Conservation (phyloP, 495 filamentous ascomycete genomes). For the Hamigera avellanea region DNA sequence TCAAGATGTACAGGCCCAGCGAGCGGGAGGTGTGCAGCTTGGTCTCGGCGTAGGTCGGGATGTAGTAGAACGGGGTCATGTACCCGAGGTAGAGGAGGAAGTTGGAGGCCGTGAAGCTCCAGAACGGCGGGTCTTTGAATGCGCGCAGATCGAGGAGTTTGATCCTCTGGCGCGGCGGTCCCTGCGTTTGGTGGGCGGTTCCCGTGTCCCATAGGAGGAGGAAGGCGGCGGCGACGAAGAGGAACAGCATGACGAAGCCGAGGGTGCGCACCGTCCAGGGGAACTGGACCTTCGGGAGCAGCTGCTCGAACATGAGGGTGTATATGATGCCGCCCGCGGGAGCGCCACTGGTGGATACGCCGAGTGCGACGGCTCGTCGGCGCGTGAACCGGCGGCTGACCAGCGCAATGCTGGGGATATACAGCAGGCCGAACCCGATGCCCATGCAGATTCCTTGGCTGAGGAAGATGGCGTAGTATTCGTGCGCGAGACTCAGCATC, state of each 20-base stretch:
- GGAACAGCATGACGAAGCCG: slow-evolving; percentile 36
- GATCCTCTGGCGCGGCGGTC: too few species aligned
- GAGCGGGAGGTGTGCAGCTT: slow-evolving; percentile 26
- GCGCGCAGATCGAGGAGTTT: slow-evolving; percentile 12
- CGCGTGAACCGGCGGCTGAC: slow-evolving; percentile 25
- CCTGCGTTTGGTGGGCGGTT: too few species aligned
- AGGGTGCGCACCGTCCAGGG: slow-evolving; percentile 38
- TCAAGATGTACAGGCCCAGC: slow-evolving; percentile 35
- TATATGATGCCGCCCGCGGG: slow-evolving; percentile 40
- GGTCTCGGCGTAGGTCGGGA: slow-evolving; percentile 40
- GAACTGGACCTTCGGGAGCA: slow-evolving; percentile 34
- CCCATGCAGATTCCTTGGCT: slow-evolving; percentile 26
- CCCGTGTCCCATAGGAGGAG: slow-evolving; percentile 14
- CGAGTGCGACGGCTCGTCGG: slow-evolving; percentile 29
- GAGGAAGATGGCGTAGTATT: slow-evolving; percentile 23
- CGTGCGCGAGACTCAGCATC: slow-evolving; percentile 22
- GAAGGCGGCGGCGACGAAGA: slow-evolving; percentile 25
- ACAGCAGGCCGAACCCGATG: slow-evolving; percentile 24
- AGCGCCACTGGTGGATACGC: slow-evolving; percentile 29
- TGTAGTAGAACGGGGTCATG: slow-evolving; percentile 53
- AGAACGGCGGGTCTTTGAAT: slow-evolving; percentile 20
- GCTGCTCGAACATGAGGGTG: slow-evolving; percentile 36
- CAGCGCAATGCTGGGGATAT: slow-evolving; percentile 29
- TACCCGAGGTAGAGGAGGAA: slow-evolving; percentile 47
- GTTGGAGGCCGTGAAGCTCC: slow-evolving; percentile 15